Percentiles rank a stretch among this genome's conserved stretches.
phyloP scores from a whole-genome alignment of 805 yeast species.

The Metschnikowia picachoensis region DNA sequence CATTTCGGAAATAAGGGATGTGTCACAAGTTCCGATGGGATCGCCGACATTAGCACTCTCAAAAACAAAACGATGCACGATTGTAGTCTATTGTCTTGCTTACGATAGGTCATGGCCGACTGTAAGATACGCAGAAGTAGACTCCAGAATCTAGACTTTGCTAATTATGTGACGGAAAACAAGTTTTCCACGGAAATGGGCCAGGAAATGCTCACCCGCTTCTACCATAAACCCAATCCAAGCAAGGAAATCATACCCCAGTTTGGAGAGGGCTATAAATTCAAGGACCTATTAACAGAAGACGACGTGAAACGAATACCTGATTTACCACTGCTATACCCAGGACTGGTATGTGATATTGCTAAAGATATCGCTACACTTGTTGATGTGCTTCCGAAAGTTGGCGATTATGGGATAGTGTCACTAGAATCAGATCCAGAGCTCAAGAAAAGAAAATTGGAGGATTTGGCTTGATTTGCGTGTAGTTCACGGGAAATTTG shows the following conservation, averaged over 20 bases:
- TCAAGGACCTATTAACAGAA: conserved; percentile 3
- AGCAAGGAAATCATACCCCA: conserved; percentile 13
- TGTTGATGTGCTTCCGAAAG: conserved; percentile 7
- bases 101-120: conserved; percentile 18
- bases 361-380: conserved; percentile 4
- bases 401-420: conserved; percentile 4
- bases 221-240: conserved; percentile 6
- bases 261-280: conserved; percentile 3
- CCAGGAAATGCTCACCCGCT: conserved; percentile 19
- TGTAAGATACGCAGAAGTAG: conserved; percentile 28
- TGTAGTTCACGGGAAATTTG: neutral
- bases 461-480: neutral
- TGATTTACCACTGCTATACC: conserved; percentile 4
- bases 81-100: conserved; percentile 17
- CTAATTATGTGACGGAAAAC: conserved; percentile 45
- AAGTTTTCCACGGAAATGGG: conserved; percentile 55
- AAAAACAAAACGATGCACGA: conserved; percentile 15
- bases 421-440: conserved; percentile 1
- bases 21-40: conserved; percentile 3
- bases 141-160: conserved; percentile 44
- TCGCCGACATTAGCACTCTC: conserved; percentile 5
- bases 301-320: conserved; percentile 6
- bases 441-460: conserved; percentile 10
- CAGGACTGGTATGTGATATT: neutral
- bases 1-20: conserved; percentile 15